These are phyloP conservation scores for Cordyceps cateniannulata DNA, from an alignment of 2,329 filamentous ascomycete genomes.

Conservation along the genomic window DNA sequence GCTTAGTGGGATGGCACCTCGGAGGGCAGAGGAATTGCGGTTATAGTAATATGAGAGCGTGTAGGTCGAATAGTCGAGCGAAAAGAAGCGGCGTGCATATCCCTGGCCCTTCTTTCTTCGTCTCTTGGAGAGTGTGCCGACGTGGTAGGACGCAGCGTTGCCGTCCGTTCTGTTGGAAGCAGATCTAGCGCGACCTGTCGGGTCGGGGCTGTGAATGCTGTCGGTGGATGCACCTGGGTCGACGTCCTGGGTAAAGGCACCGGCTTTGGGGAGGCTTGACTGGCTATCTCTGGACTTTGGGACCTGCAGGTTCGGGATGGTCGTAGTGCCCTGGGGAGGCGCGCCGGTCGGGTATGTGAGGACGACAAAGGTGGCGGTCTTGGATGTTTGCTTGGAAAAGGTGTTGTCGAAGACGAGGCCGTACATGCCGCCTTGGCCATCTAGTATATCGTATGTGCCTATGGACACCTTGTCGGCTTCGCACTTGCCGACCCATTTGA, in stretches of 20 bases:
- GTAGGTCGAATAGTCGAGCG: slow-evolving; percentile 86
- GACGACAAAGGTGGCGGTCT: slow-evolving; percentile 90
- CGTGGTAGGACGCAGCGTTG: slow-evolving; percentile 49
- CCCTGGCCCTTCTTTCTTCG: slow-evolving; percentile 90
- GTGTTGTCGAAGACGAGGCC: slow-evolving; percentile 98
- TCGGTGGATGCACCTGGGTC: slow-evolving; percentile 51
- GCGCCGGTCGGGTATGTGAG: slow-evolving; percentile 85
- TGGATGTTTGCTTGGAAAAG: slow-evolving; percentile 91
- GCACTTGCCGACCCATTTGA: slow-evolving; percentile 89
- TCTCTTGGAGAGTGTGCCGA: slow-evolving; percentile 81
- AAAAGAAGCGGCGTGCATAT: slow-evolving; percentile 90
- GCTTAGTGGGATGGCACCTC: slow-evolving; percentile 87
- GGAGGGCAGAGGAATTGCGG: slow-evolving; percentile 82
- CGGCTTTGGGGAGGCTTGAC: slow-evolving; percentile 45
- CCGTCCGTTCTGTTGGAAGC: slow-evolving; percentile 47
- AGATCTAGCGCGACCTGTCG: slow-evolving; percentile 38
- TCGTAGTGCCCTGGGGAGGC: slow-evolving; percentile 66
- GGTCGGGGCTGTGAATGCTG: slow-evolving; percentile 49
- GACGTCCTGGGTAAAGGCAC: slow-evolving; percentile 38
- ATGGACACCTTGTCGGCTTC: slow-evolving; percentile 94
- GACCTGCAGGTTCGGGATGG: slow-evolving; percentile 54
- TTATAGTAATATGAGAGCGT: slow-evolving; percentile 96
- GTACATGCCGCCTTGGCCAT: slow-evolving; percentile 81
- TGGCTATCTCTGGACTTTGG: slow-evolving; percentile 35
- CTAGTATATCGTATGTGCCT: slow-evolving; percentile 74